phyloP scores from a whole-genome alignment of 805 yeast species.

The Saccharomycopsis selenospora region DNA sequence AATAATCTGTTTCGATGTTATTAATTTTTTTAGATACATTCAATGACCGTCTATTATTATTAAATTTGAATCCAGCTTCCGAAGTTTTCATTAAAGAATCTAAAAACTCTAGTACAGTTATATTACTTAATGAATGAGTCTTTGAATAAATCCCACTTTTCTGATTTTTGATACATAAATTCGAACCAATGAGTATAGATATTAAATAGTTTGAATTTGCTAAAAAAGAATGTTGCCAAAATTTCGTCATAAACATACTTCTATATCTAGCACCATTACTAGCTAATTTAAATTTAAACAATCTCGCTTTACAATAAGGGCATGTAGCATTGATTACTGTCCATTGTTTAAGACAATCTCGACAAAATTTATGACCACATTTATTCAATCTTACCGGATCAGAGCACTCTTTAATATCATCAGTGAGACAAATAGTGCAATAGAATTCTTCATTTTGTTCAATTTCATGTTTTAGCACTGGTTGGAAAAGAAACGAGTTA shows the following conservation, averaged over 20 bases:
- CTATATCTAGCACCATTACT: background rate
- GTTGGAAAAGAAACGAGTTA: background rate
- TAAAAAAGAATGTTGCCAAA: background rate
- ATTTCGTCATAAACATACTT: background rate
- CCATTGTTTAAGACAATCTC: constrained; percentile 11
- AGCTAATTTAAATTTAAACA: background rate
- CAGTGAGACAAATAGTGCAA: constrained; percentile 14
- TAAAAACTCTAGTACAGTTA: background rate
- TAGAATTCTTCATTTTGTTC: constrained; percentile 8
- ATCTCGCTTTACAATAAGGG: constrained; percentile 10
- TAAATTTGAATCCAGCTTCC: too few species aligned
- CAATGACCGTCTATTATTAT: too few species aligned
- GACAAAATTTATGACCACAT: constrained; percentile 15
- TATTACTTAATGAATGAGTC: background rate
- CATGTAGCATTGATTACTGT: constrained; percentile 5
- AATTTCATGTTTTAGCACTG: background rate
- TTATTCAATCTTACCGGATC: constrained; percentile 4
- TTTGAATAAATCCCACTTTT: too few species aligned
- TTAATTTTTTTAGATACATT: too few species aligned
- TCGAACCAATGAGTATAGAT: background rate
- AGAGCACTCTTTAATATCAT: background rate
- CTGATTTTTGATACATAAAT: too few species aligned
- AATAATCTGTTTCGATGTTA: too few species aligned
- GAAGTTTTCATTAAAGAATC: background rate
- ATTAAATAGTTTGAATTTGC: background rate